These are phyloP conservation scores for Berberis thunbergii DNA, from an alignment of 164 flowering plant genomes.

Conservation along the genomic window DNA sequence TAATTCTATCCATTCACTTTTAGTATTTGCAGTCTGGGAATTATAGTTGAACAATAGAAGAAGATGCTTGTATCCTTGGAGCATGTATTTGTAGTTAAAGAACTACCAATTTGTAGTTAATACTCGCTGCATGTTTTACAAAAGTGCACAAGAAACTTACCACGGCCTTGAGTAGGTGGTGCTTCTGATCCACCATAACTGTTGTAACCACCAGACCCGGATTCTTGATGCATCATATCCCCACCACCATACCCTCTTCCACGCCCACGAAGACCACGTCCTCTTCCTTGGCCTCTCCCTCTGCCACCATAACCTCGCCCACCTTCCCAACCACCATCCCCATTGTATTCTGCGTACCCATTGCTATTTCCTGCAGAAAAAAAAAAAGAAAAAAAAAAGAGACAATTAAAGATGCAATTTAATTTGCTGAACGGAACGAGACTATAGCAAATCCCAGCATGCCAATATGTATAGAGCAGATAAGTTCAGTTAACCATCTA, in stretches of 20 bases:
- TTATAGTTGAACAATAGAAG: no score
- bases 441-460: no score
- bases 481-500: no score
- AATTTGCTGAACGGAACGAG: no score
- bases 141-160: conserved; percentile 11
- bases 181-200: conserved; percentile 13
- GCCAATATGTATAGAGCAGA: no score
- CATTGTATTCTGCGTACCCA: conserved; percentile 25
- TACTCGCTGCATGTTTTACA: no score
- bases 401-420: background rate
- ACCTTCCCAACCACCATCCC: conserved; percentile 35
- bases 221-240: background rate
- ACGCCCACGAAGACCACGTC: conserved; percentile 34
- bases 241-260: conserved; percentile 22
- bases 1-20: no score
- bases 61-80: no score
- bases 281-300: conserved; percentile 39
- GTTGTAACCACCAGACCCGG: background rate
- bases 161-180: conserved; percentile 27
- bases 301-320: conserved; percentile 38
- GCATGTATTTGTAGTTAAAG: no score
- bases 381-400: background rate
- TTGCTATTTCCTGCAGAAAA: conserved; percentile 3
- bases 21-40: no score
- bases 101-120: no score